Evolutionary conservation across 768 basidiomycete genomes (phyloP).

Genomic region (Russula sp.): DNA sequence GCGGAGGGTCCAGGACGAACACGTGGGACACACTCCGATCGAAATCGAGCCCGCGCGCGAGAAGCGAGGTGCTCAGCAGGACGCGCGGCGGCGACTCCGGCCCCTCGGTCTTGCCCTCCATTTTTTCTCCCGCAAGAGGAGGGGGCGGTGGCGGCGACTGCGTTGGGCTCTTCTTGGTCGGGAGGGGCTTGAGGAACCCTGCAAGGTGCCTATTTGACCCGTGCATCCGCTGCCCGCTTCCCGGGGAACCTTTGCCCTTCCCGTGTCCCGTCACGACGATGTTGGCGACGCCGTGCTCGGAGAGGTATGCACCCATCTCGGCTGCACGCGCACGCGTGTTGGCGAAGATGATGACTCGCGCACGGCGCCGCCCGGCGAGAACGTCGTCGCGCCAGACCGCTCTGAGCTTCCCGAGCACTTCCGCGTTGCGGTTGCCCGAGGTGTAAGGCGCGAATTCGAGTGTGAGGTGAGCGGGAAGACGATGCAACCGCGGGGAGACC

Average conservation of each 20-base stretch:
- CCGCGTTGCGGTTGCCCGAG: conserved; percentile 74
- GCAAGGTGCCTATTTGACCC: conserved; percentile 22
- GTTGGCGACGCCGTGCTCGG: conserved; percentile 5
- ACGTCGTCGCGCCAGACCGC: conserved; percentile 71
- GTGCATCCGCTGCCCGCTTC: background rate
- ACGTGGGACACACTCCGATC: conserved; percentile 73
- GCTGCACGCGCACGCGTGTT: conserved; percentile 39
- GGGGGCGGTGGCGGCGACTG: conserved; percentile 24
- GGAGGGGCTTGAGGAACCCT: conserved; percentile 20
- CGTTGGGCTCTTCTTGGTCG: conserved; percentile 28
- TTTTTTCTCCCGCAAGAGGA: conserved; percentile 1
- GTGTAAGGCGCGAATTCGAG: conserved; percentile 73
- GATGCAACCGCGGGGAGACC: conserved; percentile 75
- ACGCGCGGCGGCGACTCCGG: conserved; percentile 45
- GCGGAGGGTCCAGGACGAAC: conserved; percentile 81
- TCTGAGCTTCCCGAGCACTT: conserved; percentile 69
- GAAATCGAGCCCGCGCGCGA: conserved; percentile 89
- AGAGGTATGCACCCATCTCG: conserved; percentile 21
- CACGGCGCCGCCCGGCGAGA: conserved; percentile 33
- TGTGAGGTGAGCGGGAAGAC: conserved; percentile 61
- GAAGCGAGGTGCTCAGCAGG: conserved; percentile 83
- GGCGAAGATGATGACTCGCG: conserved; percentile 77
- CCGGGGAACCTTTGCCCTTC: background rate
- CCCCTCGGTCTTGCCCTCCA: conserved; percentile 5
- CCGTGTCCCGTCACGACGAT: conserved; percentile 17